Percentiles rank a stretch among this genome's conserved stretches.
Evolutionary conservation across 208 protist species (phyloP).

Genomic region (Giardia muris): DNA sequence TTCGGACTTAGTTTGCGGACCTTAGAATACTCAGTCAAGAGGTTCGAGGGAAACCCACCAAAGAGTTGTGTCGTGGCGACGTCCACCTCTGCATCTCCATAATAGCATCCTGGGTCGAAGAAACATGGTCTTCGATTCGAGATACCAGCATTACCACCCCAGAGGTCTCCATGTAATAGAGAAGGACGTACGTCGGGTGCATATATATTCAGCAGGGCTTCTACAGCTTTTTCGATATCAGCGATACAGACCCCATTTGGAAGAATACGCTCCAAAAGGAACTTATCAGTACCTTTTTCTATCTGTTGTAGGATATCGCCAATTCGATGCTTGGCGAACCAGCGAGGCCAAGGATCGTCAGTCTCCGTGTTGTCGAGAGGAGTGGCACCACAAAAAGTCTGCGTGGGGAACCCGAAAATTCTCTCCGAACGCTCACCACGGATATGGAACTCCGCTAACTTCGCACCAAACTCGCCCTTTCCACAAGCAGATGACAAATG

Average conservation of each 20-base stretch:
- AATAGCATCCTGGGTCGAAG: not conserved
- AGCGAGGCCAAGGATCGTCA: not conserved
- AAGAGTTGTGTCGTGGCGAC: not conserved
- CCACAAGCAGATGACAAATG: not conserved
- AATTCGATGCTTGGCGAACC: not conserved
- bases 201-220: not conserved
- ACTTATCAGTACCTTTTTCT: not conserved
- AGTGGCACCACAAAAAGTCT: not conserved
- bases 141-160: not conserved
- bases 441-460: not conserved
- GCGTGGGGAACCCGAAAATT: not conserved
- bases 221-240: not conserved
- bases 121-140: not conserved
- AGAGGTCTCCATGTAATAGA: not conserved
- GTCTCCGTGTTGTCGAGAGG: not conserved
- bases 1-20: not conserved
- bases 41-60: not conserved
- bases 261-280: not conserved
- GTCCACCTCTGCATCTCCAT: not conserved
- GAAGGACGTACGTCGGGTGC: not conserved
- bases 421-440: not conserved
- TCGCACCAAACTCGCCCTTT: not conserved
- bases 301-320: not conserved
- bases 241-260: not conserved
- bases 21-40: not conserved